Conservation (phyloP, 306 rosid genomes). For the Macrotyloma uniflorum region DNA sequence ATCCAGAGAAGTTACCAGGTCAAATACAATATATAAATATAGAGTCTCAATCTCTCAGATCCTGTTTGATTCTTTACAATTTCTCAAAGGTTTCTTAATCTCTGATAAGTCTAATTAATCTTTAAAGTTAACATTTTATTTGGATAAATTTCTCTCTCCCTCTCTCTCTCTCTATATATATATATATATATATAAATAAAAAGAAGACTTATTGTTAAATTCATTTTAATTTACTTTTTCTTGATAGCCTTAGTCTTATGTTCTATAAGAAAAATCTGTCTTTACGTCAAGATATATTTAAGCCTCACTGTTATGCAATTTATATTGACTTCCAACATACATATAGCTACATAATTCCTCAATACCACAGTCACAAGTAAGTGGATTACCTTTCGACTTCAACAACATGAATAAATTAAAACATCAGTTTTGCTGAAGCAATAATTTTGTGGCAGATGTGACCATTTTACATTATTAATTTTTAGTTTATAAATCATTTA, state of each 20-base stretch:
- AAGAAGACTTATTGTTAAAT: no score
- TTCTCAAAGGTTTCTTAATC: constrained; percentile 1
- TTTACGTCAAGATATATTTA: not conserved
- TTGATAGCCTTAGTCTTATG: no score
- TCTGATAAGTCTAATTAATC: not conserved
- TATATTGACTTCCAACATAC: not conserved
- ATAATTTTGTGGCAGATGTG: constrained; percentile 2
- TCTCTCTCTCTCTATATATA: no score
- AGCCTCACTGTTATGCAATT: not conserved
- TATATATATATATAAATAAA: no score
- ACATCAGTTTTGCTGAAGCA: constrained; percentile 1
- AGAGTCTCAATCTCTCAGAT: not conserved
- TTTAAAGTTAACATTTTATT: not conserved
- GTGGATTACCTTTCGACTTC: not conserved
- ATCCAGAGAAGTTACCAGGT: constrained; percentile 82
- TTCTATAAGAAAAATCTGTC: not conserved
- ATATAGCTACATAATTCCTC: not conserved
- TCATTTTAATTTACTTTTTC: no score
- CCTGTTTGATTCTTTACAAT: not conserved
- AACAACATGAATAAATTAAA: not conserved
- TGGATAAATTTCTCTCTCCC: no score
- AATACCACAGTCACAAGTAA: no score
- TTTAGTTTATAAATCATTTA: not conserved
- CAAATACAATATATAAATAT: not conserved
- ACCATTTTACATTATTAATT: not conserved